Evolutionary conservation across 2,329 filamentous ascomycete genomes (phyloP), one percentile per base, ranked within the genome.

Genomic region (Didymella arachidicola): DNA sequence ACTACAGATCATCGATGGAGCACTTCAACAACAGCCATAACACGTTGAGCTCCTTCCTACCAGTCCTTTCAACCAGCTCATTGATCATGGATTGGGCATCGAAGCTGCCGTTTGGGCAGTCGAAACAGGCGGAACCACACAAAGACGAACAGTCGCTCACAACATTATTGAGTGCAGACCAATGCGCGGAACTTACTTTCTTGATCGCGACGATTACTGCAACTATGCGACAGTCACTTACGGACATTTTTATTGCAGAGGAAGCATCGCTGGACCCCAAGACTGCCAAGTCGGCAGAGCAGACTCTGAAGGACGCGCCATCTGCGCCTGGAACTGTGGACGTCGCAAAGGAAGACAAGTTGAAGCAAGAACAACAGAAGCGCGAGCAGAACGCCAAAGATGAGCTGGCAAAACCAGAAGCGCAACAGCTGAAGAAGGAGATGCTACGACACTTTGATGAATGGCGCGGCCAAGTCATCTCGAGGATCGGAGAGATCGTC

Each of bases 381-480:
- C 68, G 74, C 8, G 70, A 75, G 52, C 59, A 72, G 61, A 72
- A 74, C 53, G 69, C 72, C 7, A 69, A 80, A 68, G 81, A 82
- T 63, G 84, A 86, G 59, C 72, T 86, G 10, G 80, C 79, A 18
- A 78, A 78, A 3, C 78, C 79, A 3, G 80, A 81, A 53, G 82
- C 89, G 61, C 79, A 83, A 57, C 88, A 91, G 67, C 77, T 93
- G 67, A 93, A 88, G 79, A 87, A 85, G 62, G 87, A 89, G 53
- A 84, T 88, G 1, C 73, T 96, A 5, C 79, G 83, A 7, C 87
- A 89, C 72, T 96, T 94, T 72, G 87, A 90, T 57, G 89, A 92
- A 63, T 98, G 94, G 94, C 86, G 91, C 68, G 83, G 86, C 6
- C 81, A 82, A 12, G 85, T 97, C 10, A 79, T 91, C 39, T 83